Conservation (phyloP, 352 stramenopile genomes). For the Lagenidium giganteum region DNA sequence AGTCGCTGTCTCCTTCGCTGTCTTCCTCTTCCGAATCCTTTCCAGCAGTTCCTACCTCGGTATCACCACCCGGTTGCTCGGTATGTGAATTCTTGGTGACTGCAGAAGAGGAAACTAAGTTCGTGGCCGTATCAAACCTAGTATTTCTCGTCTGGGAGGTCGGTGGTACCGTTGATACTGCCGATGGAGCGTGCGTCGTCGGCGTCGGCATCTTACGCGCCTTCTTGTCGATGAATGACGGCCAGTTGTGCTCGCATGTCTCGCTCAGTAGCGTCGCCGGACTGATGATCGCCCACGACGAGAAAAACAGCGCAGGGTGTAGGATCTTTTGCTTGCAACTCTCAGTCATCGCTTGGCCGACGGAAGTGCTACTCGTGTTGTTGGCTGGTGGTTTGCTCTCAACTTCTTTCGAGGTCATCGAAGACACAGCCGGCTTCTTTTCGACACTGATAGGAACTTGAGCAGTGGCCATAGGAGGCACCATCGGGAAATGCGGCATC, state of each 20-base stretch:
- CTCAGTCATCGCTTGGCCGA: too few species aligned
- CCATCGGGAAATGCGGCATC: not conserved
- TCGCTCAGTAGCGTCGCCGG: conserved; percentile 46
- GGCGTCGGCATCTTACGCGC: conserved; percentile 3
- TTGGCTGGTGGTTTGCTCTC: conserved; percentile 1
- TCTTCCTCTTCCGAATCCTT: conserved; percentile 30
- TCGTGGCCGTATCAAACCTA: not conserved
- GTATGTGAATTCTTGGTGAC: not conserved
- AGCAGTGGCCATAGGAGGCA: not conserved
- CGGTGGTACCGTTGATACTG: conserved; percentile 15
- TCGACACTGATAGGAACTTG: conserved; percentile 2
- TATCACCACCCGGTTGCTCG: not conserved
- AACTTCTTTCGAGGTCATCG: not conserved
- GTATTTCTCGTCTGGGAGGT: not conserved
- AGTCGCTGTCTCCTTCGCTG: conserved; percentile 77
- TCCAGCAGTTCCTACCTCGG: not conserved
- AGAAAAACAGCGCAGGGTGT: conserved; percentile 81
- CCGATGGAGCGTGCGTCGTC: conserved; percentile 9
- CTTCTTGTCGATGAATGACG: conserved; percentile 58
- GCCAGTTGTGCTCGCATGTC: conserved; percentile 85
- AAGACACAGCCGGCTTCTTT: not conserved
- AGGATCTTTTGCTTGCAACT: conserved; percentile 55
- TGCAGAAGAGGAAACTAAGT: too few species aligned
- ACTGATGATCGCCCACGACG: conserved; percentile 75
- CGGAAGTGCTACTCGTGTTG: too few species aligned